Base-by-base conservation (phyloP, 345 rosid genomes). In the Pistacia integerrima region DNA sequence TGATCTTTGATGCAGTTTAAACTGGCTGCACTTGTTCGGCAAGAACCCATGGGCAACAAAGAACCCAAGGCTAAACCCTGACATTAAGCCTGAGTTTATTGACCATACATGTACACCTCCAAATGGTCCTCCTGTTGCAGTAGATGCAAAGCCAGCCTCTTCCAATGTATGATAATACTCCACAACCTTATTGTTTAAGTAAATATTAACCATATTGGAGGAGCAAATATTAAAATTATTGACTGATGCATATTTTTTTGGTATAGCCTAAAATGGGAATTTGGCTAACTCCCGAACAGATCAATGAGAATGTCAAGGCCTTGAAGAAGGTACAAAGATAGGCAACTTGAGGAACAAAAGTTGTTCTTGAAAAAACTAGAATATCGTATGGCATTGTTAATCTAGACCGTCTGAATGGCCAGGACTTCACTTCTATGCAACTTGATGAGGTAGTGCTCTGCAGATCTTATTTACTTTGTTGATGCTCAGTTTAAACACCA, bases 11-110 rank as follows among this genome's bases (percentile, higher is more conserved):
- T 84, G 64, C 88, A 94, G 98, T 75, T 88, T 93, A 84, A 91
- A 91, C 78, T 93, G 98, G 98, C 98, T 91, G 84, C 98, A 93
- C 80, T 94, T 90, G 78, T 82, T 93, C 41, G 91, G 98, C 81
- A 25, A 25, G 25, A 25, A 25, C 25, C 25, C 25, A 25, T 0
- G 25, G 25, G 0, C 25, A 25, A 0, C 0, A 25, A 90, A 91
- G 88, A 91, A 91, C 76, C 96, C 93, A 11, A 87, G 93, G 89
- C 74, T 91, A 55, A 93, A 93, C 74, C 98, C 98, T 56, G 96
- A 93, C 77, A 93, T 93, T 67, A 91, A 90, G 81, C 91, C 98
- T 41, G 73, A 91, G 78, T 91, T 93, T 81, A 88, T 78, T 28
- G 96, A 93, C 73, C 97, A 93, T 62, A 51, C 90, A 36, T 93